phyloP scores from a whole-genome alignment of 2,329 filamentous ascomycete species.

The Botrytis fragariae region DNA sequence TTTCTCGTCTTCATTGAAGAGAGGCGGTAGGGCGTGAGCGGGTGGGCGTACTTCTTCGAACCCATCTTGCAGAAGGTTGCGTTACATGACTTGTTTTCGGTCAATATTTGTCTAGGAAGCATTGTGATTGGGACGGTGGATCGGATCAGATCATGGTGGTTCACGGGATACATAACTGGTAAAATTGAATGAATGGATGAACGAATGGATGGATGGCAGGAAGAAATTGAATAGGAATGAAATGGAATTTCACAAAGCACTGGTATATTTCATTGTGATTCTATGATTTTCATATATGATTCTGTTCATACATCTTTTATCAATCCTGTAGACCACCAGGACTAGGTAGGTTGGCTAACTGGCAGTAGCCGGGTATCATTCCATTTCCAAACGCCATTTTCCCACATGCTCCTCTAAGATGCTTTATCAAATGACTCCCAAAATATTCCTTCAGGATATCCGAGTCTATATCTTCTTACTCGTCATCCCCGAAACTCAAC shows the following conservation, averaged over 20 bases:
- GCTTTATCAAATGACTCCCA: not conserved
- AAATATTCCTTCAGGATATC: not conserved
- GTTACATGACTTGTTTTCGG: not conserved
- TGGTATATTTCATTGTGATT: not conserved
- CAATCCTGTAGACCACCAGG: not conserved
- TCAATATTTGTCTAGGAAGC: not conserved
- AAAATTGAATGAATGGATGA: slow-evolving; percentile 7
- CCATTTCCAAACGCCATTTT: not conserved
- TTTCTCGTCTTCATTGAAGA: not conserved
- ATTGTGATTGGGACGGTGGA: not conserved
- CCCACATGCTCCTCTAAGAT: not conserved
- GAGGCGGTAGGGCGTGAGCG: not conserved
- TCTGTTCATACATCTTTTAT: not conserved
- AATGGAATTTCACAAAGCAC: not conserved
- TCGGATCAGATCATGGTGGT: slow-evolving; percentile 5
- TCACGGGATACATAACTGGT: not conserved
- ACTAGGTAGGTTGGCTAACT: not conserved
- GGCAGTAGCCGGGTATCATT: slow-evolving; percentile 9
- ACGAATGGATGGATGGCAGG: not conserved
- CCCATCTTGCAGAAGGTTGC: not conserved
- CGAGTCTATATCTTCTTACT: slow-evolving; percentile 34
- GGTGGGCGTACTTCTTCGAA: slow-evolving; percentile 1
- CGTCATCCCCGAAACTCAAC: slow-evolving; percentile 64
- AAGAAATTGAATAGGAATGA: not conserved
- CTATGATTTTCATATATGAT: not conserved